These are phyloP conservation scores for Capsella rubella DNA, from an alignment of 441 rosid genomes.

Conservation along the genomic window DNA sequence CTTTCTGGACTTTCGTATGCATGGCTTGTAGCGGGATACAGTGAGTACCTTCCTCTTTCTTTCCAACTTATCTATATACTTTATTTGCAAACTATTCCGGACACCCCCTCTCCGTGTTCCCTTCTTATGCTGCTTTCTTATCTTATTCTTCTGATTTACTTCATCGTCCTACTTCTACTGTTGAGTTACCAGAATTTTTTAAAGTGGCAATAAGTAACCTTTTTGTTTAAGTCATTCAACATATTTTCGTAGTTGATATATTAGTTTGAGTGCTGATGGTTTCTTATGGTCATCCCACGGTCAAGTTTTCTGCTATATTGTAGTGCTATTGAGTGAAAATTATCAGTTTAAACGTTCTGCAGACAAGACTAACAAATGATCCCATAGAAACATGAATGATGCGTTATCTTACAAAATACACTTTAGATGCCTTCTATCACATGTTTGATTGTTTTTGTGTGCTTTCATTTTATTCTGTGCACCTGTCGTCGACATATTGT, in stretches of 20 bases:
- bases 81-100: not conserved
- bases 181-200: not conserved
- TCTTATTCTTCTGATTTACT: not conserved
- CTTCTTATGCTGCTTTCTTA: constrained; percentile 12
- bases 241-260: not conserved
- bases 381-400: not conserved
- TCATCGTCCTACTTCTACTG: constrained; percentile 1
- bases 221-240: not conserved
- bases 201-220: not conserved
- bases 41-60: constrained; percentile 59
- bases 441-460: constrained; percentile 10
- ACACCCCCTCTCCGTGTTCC: not conserved
- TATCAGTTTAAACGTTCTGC: not conserved
- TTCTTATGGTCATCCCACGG: not conserved
- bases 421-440: constrained; percentile 3
- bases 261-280: not conserved
- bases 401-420: constrained; percentile 1
- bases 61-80: constrained; percentile 11
- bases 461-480: not conserved
- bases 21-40: constrained; percentile 96
- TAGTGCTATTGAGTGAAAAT: not conserved
- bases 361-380: not conserved
- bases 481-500: not conserved
- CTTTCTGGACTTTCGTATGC: constrained; percentile 94
- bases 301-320: not conserved